Percentiles rank a stretch among this genome's conserved stretches.
phyloP scores from a whole-genome alignment of 2,329 filamentous ascomycete genomes.

The Ascomycota sp. region DNA sequence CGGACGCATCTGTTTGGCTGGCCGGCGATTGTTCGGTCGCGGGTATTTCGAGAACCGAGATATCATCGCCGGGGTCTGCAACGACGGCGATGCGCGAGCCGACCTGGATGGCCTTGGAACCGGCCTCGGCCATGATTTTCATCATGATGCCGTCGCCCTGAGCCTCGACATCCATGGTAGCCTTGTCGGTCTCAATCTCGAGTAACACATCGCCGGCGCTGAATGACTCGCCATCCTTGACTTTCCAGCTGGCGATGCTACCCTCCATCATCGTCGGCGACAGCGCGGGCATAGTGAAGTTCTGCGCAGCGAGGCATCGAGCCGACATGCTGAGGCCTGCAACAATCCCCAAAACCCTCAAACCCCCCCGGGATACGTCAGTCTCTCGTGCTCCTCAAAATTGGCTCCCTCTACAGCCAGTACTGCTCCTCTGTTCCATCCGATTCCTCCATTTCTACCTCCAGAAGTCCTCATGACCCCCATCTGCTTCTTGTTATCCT shows the following conservation, averaged over 20 bases:
- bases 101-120: constrained; percentile 57
- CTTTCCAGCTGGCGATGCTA: constrained; percentile 66
- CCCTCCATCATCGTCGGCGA: constrained; percentile 91
- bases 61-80: constrained; percentile 64
- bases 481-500: not conserved
- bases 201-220: constrained; percentile 69
- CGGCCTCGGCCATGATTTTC: constrained; percentile 59
- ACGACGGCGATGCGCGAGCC: constrained; percentile 66
- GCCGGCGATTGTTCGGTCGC: constrained; percentile 31
- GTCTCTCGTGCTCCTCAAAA: too few relatives aligned
- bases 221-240: constrained; percentile 74
- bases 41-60: constrained; percentile 54
- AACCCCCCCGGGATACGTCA: not conserved
- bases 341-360: not conserved
- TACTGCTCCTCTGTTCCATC: too few relatives aligned
- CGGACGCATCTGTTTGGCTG: constrained; percentile 16
- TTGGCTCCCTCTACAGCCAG: not conserved
- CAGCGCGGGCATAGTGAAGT: constrained; percentile 79
- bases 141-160: constrained; percentile 75
- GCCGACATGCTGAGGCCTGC: constrained; percentile 45
- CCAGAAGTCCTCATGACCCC: too few relatives aligned
- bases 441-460: too few relatives aligned
- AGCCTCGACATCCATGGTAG: constrained; percentile 85
- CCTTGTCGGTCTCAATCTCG: constrained; percentile 89
- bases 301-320: constrained; percentile 51